Percentiles rank a stretch among this genome's conserved stretches.
Evolutionary conservation across 805 yeast genomes (phyloP).

Genomic region (Teunomyces panamensis): DNA sequence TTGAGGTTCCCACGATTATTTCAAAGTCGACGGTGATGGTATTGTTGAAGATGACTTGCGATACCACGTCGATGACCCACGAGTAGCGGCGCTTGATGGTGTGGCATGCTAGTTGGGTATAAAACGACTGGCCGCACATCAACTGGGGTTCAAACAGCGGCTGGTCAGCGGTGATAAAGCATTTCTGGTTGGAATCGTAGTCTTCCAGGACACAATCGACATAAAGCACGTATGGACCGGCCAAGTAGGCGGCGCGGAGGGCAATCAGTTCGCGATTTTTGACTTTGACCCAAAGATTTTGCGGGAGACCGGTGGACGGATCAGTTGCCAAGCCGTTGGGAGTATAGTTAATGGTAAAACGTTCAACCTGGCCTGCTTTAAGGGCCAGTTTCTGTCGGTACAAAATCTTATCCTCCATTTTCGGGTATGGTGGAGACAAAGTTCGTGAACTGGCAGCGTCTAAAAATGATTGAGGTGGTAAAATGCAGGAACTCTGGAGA

Average conservation of each 20-base stretch:
- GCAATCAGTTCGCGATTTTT: slow-evolving; percentile 71
- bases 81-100: slow-evolving; percentile 54
- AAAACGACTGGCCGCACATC: slow-evolving; percentile 62
- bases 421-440: too few species aligned
- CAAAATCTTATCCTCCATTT: slow-evolving; percentile 11
- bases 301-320: slow-evolving; percentile 14
- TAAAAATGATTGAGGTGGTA: neutral
- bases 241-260: slow-evolving; percentile 75
- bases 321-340: slow-evolving; percentile 25
- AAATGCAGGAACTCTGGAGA: too few species aligned
- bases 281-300: slow-evolving; percentile 50
- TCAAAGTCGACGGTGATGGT: slow-evolving; percentile 68
- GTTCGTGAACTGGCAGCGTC: neutral
- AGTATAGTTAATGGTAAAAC: slow-evolving; percentile 52
- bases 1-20: slow-evolving; percentile 52
- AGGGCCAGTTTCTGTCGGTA: slow-evolving; percentile 43
- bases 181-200: slow-evolving; percentile 50
- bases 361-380: slow-evolving; percentile 58
- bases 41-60: slow-evolving; percentile 74
- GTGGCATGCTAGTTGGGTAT: slow-evolving; percentile 62
- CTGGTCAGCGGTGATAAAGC: slow-evolving; percentile 72
- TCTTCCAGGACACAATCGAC: slow-evolving; percentile 73
- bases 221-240: slow-evolving; percentile 87
- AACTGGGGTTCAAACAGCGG: slow-evolving; percentile 73
- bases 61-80: slow-evolving; percentile 79